phyloP scores from a whole-genome alignment of 1,284 basidiomycete genomes.

The Gomphus sp. region DNA sequence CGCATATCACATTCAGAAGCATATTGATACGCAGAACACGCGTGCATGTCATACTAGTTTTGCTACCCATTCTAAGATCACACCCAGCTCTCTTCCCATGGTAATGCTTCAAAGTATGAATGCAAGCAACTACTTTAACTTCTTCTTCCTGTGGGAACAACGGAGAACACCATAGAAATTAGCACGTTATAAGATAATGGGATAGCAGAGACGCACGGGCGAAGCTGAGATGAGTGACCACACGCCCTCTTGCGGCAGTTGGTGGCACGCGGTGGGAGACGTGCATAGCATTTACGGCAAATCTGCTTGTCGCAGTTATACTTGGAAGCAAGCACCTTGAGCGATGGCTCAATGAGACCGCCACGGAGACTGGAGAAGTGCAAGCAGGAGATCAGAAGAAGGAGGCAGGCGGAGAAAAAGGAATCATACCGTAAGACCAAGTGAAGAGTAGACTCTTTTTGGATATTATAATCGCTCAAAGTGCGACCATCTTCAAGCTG shows the following conservation, averaged over 20 bases:
- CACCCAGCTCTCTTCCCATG: not conserved
- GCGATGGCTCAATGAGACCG: conserved; percentile 97
- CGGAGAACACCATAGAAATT: conserved; percentile 5
- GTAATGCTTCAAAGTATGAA: not conserved
- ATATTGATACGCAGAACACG: not conserved
- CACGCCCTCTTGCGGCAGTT: conserved; percentile 95
- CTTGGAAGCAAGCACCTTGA: conserved; percentile 93
- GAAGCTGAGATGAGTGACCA: conserved; percentile 92
- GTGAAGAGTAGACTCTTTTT: conserved; percentile 98
- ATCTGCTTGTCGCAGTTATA: conserved; percentile 99
- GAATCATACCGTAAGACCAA: conserved; percentile 79
- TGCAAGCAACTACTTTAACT: conserved; percentile 74
- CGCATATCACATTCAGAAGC: not conserved
- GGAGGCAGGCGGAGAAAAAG: not conserved
- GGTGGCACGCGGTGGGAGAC: conserved; percentile 96
- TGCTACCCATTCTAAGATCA: not conserved
- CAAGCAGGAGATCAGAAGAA: not conserved
- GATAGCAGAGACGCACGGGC: conserved; percentile 57
- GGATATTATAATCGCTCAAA: conserved; percentile 94
- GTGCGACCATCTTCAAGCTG: conserved; percentile 96
- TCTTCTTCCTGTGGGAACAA: conserved; percentile 64
- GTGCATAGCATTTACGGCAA: conserved; percentile 99
- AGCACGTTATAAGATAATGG: not conserved
- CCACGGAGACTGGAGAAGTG: conserved; percentile 72
- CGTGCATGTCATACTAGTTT: not conserved